These are phyloP conservation scores for Psilocybe cubensis DNA, from an alignment of 768 basidiomycete species.

Conservation along the genomic window DNA sequence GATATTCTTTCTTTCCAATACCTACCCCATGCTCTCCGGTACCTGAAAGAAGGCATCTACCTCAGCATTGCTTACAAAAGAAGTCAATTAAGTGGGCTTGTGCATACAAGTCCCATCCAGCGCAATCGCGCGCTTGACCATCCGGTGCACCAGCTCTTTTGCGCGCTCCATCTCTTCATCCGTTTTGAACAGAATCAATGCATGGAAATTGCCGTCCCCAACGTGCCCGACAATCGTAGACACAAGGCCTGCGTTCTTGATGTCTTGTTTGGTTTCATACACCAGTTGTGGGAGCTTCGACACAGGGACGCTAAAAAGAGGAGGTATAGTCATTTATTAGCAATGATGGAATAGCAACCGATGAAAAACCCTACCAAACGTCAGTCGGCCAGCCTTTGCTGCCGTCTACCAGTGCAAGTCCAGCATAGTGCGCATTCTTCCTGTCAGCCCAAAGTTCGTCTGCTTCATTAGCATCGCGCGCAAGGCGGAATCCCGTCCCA, in stretches of 20 bases:
- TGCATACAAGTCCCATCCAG: conserved; percentile 79
- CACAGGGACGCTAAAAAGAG: conserved; percentile 52
- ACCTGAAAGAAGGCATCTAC: conserved; percentile 35
- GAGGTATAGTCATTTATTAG: background rate
- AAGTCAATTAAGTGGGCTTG: no score
- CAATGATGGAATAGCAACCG: background rate
- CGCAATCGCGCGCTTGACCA: conserved; percentile 69
- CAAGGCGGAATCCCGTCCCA: conserved; percentile 68
- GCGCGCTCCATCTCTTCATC: conserved; percentile 54
- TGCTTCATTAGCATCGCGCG: conserved; percentile 66
- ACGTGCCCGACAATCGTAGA: conserved; percentile 78
- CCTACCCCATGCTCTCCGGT: conserved; percentile 91
- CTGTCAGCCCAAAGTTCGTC: conserved; percentile 73
- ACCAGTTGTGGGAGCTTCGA: conserved; percentile 68
- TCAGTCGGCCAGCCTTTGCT: conserved; percentile 71
- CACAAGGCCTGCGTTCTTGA: conserved; percentile 55
- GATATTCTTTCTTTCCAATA: conserved; percentile 79
- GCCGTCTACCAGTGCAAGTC: conserved; percentile 59
- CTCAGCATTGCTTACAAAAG: background rate
- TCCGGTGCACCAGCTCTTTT: conserved; percentile 52
- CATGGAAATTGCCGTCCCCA: conserved; percentile 64
- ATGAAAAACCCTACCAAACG: conserved; percentile 55
- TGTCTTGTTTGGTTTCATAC: conserved; percentile 72
- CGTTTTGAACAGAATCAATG: conserved; percentile 58
- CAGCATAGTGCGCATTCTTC: conserved; percentile 66